Base-by-base conservation (phyloP, 1,139 yeast genomes). In the Debaryomyces fabryi region DNA sequence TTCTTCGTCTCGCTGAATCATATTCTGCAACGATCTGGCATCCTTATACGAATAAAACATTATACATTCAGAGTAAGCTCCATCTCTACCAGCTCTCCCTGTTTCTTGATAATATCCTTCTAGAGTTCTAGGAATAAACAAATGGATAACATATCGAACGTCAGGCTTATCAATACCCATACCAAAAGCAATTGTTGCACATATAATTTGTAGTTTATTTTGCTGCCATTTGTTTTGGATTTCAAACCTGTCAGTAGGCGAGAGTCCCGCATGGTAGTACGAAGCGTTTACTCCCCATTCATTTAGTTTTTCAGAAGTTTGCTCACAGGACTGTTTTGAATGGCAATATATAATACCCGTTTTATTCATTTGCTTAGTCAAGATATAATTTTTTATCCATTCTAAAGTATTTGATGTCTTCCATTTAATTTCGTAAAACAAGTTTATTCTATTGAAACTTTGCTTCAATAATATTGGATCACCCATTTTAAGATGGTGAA, bases 21-120 rank as follows among this genome's bases (percentile, higher is more conserved):
- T 79, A 15, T 83, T 76, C 63, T 87, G 92, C 47, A 92, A 69
- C 35, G 82, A 75, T 50, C 90, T 71, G 0, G 90, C 90, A 69
- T 91, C 98, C 52, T 81, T 80, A 65, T 86, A 86, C 10, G 85
- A 78, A 63, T 87, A 93, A 59, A 82, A 93, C 79, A 93, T 78
- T 15, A 88, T 79, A 68, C 98, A 93, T 52, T 85, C 86, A 1
- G 96, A 86, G 41, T 72, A 79, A 4, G 81, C 71, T 0, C 98
- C 97, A 71, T 93, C 99, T 69, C 99, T 81, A 4, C 99, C 99
- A 2, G 98, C 99, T 67, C 99, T 83, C n/a, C 99, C 99, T 1
- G 98, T 91, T 65, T 93, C 99, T 68, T 93, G 99, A 59, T 93
- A 93, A 63, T 93, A 93, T 0, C 98, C 98, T 69, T 93, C 99